phyloP scores from a whole-genome alignment of 2,329 filamentous ascomycete genomes.

The Penicillium thymicola region DNA sequence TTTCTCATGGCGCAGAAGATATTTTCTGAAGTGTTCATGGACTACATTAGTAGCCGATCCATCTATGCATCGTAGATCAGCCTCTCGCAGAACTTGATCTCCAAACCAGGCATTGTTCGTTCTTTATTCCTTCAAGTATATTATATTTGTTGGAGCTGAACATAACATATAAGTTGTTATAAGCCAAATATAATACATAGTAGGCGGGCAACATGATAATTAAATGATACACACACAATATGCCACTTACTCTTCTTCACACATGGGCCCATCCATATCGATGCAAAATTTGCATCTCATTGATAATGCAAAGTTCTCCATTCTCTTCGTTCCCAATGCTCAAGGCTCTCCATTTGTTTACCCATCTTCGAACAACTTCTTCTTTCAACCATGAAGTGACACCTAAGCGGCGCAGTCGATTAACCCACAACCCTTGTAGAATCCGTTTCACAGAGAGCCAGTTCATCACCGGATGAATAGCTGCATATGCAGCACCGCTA shows the following conservation, averaged over 20 bases:
- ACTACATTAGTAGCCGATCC: no score
- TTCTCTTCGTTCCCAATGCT: conserved; percentile 11
- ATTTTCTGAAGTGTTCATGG: no score
- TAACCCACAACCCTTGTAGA: conserved; percentile 57
- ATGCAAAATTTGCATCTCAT: conserved; percentile 25
- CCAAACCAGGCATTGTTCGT: neutral
- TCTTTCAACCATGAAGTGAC: conserved; percentile 33
- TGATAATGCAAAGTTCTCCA: conserved; percentile 19
- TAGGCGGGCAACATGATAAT: neutral
- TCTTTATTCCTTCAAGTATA: neutral
- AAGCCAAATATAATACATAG: neutral
- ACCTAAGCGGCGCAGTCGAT: conserved; percentile 51
- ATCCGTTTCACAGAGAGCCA: conserved; percentile 53
- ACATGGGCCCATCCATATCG: conserved; percentile 22
- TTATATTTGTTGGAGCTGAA: neutral
- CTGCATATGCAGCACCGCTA: conserved; percentile 25
- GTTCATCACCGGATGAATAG: conserved; percentile 21
- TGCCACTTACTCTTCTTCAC: neutral
- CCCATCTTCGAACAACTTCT: conserved; percentile 29
- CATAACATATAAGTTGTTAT: no score
- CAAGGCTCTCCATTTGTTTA: conserved; percentile 34
- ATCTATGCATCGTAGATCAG: neutral
- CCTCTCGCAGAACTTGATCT: neutral
- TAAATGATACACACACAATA: neutral
- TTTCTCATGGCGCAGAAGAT: neutral